A percentile compares a stretch with the other conserved stretches of the same genome.
These are phyloP conservation scores for Coemansia sp. DNA, from an alignment of 192 early-diverging fungal species.

Conservation along the genomic window DNA sequence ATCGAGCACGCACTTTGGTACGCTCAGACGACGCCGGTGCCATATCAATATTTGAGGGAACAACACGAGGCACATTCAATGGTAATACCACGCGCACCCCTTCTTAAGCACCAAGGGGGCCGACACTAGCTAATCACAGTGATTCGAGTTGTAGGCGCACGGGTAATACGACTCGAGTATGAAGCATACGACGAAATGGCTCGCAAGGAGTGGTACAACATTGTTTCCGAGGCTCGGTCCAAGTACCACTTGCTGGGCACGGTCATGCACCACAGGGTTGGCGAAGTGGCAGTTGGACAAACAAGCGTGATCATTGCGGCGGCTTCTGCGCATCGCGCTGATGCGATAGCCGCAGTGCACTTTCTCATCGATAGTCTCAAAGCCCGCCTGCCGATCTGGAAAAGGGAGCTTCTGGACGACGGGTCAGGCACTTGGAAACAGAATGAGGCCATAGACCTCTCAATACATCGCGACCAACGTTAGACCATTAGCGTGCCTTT, in stretches of 20 bases:
- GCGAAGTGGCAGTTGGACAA: conserved; percentile 75
- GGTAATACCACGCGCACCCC: conserved; percentile 47
- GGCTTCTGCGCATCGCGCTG: conserved; percentile 74
- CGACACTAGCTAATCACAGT: conserved; percentile 2
- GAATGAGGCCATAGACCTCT: conserved; percentile 46
- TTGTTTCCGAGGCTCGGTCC: conserved; percentile 64
- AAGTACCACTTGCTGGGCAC: conserved; percentile 68
- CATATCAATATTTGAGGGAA: conserved; percentile 84
- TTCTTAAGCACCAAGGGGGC: not conserved
- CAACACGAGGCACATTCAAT: conserved; percentile 79
- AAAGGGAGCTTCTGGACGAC: conserved; percentile 84
- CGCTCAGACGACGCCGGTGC: conserved; percentile 76
- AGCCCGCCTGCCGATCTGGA: conserved; percentile 86
- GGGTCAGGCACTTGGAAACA: conserved; percentile 74
- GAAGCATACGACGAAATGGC: conserved; percentile 90
- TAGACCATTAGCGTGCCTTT: not conserved
- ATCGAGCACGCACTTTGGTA: conserved; percentile 62
- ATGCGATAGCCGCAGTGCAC: conserved; percentile 70
- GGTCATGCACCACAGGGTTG: conserved; percentile 77
- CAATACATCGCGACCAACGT: conserved; percentile 7
- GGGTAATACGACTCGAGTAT: conserved; percentile 76
- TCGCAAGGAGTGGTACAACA: conserved; percentile 59
- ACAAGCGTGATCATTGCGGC: conserved; percentile 80
- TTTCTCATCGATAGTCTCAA: conserved; percentile 93
- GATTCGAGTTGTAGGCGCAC: conserved; percentile 49